Evolutionary conservation across 2,329 filamentous ascomycete species (phyloP).

Genomic region (Penicillium sp.): DNA sequence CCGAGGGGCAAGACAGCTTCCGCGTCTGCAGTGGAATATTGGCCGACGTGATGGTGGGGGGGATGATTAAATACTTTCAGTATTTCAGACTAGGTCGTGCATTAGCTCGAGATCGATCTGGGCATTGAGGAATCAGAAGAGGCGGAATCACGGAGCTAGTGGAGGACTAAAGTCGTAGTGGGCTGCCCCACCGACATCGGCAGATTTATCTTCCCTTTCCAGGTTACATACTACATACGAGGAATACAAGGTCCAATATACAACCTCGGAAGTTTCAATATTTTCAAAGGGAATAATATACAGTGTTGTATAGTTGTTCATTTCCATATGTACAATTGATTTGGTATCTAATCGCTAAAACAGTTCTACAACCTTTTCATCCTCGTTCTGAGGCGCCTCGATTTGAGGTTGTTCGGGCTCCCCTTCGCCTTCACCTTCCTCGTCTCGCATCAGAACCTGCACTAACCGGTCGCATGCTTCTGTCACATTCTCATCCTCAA

Average conservation of each 20-base stretch:
- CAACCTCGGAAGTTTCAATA: background rate
- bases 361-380: conserved; percentile 45
- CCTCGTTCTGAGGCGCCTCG: conserved; percentile 42
- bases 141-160: conserved; percentile 1
- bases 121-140: conserved; percentile 3
- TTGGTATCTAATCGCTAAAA: conserved; percentile 32
- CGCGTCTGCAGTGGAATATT: conserved; percentile 22
- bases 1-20: conserved; percentile 21
- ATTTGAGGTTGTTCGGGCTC: conserved; percentile 35
- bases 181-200: conserved; percentile 2
- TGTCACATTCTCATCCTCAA: conserved; percentile 73
- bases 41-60: conserved; percentile 11
- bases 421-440: conserved; percentile 54
- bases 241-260: background rate
- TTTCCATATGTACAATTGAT: conserved; percentile 2
- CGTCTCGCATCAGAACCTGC: conserved; percentile 81
- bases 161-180: background rate
- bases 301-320: background rate
- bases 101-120: conserved; percentile 8
- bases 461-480: conserved; percentile 88
- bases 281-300: background rate
- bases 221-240: background rate
- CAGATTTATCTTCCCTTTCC: background rate
- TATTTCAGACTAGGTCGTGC: conserved; percentile 12
- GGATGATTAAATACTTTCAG: conserved; percentile 7